Evolutionary conservation across 1,139 yeast species (phyloP), one percentile per base, ranked within the genome.

Genomic region (Candida glucosophila): DNA sequence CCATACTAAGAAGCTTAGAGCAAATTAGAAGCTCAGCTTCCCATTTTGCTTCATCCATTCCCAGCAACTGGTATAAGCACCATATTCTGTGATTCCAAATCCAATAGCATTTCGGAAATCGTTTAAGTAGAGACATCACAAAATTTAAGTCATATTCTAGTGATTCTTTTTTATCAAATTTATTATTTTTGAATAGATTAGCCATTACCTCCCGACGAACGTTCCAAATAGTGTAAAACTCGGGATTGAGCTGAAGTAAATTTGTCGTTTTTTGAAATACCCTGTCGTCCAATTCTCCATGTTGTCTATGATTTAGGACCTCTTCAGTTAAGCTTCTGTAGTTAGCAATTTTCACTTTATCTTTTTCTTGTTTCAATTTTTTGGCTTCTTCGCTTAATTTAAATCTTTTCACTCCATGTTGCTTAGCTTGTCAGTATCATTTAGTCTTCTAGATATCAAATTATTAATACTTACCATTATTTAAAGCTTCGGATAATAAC

Each of bases 61-160:
- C 42, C 5, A 78, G 74, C 25, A 73, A 58, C 32, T 64, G 58
- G 28, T 67, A 62, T 21, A 90, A 54, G 27, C 83, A 70, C 98
- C 98, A 90, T 12, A 71, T 56, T 17, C 99, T 65, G 49, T 90
- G 97, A 43, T 79, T 81, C 96, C 97, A 90, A 12, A 90, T 77
- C 95, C 97, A 88, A 48, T 90, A 90, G 19, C 88, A 82, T 48
- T 90, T 90, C 2, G 99, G 98, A 37, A 55, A 77, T 31, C 65
- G 52, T 31, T 70, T 71, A 41, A 90, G 55, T 37, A 75, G 67
- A 1, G 53, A 51, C 58, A 79, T 62, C 1, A 77, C 64, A 42
- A 83, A 73, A 19, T 55, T 43, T 26, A 90, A 58, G 39, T 90
- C 98, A 3, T 58, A 51, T 5, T 59, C 60, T 36, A 88, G 59